A percentile compares a stretch with the other conserved stretches of the same genome.
Conservation (phyloP, 2,329 filamentous ascomycete species). For the Neocatenulostroma microsporum region DNA sequence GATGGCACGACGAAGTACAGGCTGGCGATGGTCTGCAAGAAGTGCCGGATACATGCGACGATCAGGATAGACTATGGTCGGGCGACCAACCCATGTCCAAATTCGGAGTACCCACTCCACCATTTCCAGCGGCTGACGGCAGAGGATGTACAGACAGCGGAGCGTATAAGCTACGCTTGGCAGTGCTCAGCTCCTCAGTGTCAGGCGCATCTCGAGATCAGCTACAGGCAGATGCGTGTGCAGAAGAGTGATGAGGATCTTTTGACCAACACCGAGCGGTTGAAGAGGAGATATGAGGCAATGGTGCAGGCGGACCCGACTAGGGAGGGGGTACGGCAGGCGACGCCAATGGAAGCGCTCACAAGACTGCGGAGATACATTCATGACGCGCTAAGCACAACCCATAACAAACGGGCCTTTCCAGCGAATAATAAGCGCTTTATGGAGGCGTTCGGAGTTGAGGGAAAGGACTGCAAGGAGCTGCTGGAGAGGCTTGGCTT, state of each 20-base stretch:
- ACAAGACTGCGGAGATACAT: slow-evolving; percentile 53
- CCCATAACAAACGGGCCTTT: slow-evolving; percentile 47
- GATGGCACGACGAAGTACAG: slow-evolving; percentile 42
- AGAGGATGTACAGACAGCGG: slow-evolving; percentile 9
- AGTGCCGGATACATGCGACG: slow-evolving; percentile 56
- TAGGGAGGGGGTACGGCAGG: slow-evolving; percentile 46
- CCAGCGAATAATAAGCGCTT: slow-evolving; percentile 57
- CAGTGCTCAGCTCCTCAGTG: slow-evolving; percentile 54
- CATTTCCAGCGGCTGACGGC: slow-evolving; percentile 41
- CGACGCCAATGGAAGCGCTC: slow-evolving; percentile 48
- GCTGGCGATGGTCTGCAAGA: slow-evolving; percentile 53
- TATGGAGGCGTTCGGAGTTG: slow-evolving; percentile 50
- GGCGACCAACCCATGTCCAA: slow-evolving; percentile 40
- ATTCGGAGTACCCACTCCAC: slow-evolving; percentile 49
- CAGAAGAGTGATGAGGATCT: slow-evolving; percentile 40
- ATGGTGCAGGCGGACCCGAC: slow-evolving; percentile 46
- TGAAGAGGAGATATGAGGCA: slow-evolving; percentile 48
- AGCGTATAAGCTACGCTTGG: slow-evolving; percentile 41
- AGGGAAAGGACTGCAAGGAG: slow-evolving; percentile 47
- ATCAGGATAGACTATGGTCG: slow-evolving; percentile 45
- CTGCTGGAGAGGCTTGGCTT: slow-evolving; percentile 55
- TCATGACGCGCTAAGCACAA: slow-evolving; percentile 47
- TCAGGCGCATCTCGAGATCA: slow-evolving; percentile 45
- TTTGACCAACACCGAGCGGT: slow-evolving; percentile 46
- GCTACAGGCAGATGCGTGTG: slow-evolving; percentile 48